Evolutionary conservation across 148 eudicot species (phyloP).

Genomic region (Pouteria glomerata): DNA sequence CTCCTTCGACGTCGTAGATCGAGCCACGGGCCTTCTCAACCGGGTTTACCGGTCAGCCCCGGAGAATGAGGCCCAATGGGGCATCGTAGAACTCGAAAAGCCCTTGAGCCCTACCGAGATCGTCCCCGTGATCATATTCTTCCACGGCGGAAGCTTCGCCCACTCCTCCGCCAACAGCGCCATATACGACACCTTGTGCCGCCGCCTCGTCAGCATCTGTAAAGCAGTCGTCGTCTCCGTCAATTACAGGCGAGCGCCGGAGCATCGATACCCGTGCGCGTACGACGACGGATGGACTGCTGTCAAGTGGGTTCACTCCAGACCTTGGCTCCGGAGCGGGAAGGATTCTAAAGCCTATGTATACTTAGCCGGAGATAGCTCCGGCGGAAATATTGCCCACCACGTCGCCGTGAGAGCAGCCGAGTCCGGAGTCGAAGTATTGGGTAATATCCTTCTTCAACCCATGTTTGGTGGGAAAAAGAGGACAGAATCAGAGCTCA

Average conservation of each 20-base stretch:
- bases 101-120: slow-evolving; percentile 47
- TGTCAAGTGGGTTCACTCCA: slow-evolving; percentile 61
- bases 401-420: slow-evolving; percentile 73
- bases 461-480: slow-evolving; percentile 68
- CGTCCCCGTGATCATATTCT: slow-evolving; percentile 73
- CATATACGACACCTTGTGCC: slow-evolving; percentile 68
- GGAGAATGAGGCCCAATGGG: slow-evolving; percentile 26
- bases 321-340: slow-evolving; percentile 65
- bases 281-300: slow-evolving; percentile 87
- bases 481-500: slow-evolving; percentile 56
- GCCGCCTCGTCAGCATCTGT: slow-evolving; percentile 54
- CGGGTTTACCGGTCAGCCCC: slow-evolving; percentile 51
- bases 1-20: slow-evolving; percentile 63
- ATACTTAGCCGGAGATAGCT: slow-evolving; percentile 79
- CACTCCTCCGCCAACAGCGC: slow-evolving; percentile 78
- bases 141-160: slow-evolving; percentile 82
- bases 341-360: slow-evolving; percentile 45
- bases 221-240: slow-evolving; percentile 74
- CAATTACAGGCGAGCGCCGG: slow-evolving; percentile 71
- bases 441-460: slow-evolving; percentile 62
- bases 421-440: slow-evolving; percentile 46
- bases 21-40: slow-evolving; percentile 44
- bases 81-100: slow-evolving; percentile 36
- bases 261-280: slow-evolving; percentile 63
- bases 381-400: slow-evolving; percentile 85